Evolutionary conservation across 2,329 filamentous ascomycete species (phyloP), one percentile per base, ranked within the genome.

Genomic region (Diaporthe velutina): DNA sequence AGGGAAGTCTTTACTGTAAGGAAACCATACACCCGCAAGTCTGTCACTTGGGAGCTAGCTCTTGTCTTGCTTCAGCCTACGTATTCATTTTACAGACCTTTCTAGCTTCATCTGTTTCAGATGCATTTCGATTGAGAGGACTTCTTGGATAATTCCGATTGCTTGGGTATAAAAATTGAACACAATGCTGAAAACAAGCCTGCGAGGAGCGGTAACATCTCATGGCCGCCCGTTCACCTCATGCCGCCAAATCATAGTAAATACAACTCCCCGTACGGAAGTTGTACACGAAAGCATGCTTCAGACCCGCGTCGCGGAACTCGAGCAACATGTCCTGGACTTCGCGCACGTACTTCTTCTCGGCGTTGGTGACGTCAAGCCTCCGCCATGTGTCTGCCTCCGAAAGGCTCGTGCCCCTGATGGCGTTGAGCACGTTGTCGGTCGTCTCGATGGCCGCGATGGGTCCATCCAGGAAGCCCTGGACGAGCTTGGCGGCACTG

Each of bases 241-340:
- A 88, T n/a, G 82, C 83, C 40, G 85, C 86, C 57, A 98, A 84
- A 83, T 98, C 95, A 83, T 98, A 98, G 81, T 96, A 95, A 68
- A 98, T 89, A 82, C 94, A 96, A 74, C 90, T 93, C 0, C 93
- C 94, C 13, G 95, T 97, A 75, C 95, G 88, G 79, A 97, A 98
- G 80, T 98, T 98, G 84, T 98, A 98, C 70, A 98, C 90, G 84
- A 98, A 98, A 15, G 94, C 94, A 81, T 96, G 94, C 61, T 90
- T 89, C 33, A 89, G 88, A 12, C 88, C 89, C 5, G 87, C 82
- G 77, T 86, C 86, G 83, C 81, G 90, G 90, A 86, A 97, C 84
- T 79, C 89, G 84, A 81, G 85, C 71, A 98, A 86, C 82, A 96
- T 87, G 76, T 95, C 93, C 80, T 97, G 94, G 55, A 98, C 89